A percentile compares a stretch with the other conserved stretches of the same genome.
Conservation (phyloP, 1,139 yeast species). For the Casaregolazyma lundiana region DNA sequence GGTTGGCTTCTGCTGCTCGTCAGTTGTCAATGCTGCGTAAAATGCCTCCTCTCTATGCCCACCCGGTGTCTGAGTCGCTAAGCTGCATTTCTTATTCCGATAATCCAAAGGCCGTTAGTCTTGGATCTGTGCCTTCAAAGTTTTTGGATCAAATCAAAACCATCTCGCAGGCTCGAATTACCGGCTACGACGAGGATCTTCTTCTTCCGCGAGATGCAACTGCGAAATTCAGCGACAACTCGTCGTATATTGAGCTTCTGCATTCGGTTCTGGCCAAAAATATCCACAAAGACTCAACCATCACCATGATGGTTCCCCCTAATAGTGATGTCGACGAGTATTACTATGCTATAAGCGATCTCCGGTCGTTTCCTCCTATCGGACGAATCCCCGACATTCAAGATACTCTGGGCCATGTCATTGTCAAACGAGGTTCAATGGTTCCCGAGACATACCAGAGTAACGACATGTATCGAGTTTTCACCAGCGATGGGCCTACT, state of each 20-base stretch:
- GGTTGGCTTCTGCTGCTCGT: not conserved
- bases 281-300: constrained; percentile 44
- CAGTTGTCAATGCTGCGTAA: constrained; percentile 10
- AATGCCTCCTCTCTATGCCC: constrained; percentile 19
- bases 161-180: constrained; percentile 7
- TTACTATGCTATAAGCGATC: constrained; percentile 69
- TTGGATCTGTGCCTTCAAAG: constrained; percentile 18
- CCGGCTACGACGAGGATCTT: constrained; percentile 27
- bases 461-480: constrained; percentile 56
- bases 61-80: constrained; percentile 11
- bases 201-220: constrained; percentile 9
- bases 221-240: constrained; percentile 17
- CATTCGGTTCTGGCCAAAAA: constrained; percentile 31
- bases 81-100: constrained; percentile 17
- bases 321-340: constrained; percentile 52
- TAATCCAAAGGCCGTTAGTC: constrained; percentile 28
- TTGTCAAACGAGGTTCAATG: constrained; percentile 51
- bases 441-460: constrained; percentile 52
- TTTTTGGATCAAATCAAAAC: constrained; percentile 14
- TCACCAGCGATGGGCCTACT: constrained; percentile 53
- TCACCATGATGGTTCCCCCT: constrained; percentile 48
- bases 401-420: constrained; percentile 67
- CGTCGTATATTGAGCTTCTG: constrained; percentile 27
- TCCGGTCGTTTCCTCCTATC: constrained; percentile 60
- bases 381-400: constrained; percentile 72